Percentiles rank a stretch among this genome's conserved stretches.
Evolutionary conservation across 2,329 filamentous ascomycete species (phyloP).

Genomic region (Hymenoscyphus fraxineus): DNA sequence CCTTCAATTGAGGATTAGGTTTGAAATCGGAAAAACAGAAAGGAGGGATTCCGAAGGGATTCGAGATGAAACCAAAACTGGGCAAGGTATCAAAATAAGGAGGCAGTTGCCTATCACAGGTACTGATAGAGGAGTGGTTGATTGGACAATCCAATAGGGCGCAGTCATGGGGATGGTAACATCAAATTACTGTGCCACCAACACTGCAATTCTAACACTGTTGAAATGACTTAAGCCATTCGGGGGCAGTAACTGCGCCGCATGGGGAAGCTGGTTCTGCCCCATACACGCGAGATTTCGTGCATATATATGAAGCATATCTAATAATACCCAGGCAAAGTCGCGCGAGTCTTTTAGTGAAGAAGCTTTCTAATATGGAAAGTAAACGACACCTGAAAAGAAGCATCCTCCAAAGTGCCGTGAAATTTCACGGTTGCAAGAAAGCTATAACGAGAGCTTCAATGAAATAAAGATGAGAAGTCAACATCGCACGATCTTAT

Average conservation of each 20-base stretch:
- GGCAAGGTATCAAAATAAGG: background rate
- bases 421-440: background rate
- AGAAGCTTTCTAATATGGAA: background rate
- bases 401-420: background rate
- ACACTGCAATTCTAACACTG: background rate
- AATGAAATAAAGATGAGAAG: background rate
- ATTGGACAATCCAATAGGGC: background rate
- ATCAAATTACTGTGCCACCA: background rate
- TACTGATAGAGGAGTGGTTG: background rate
- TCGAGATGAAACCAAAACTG: background rate
- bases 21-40: background rate
- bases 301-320: background rate
- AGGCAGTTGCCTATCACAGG: background rate
- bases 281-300: background rate
- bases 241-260: background rate
- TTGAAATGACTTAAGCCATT: background rate
- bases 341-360: background rate
- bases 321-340: background rate
- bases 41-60: background rate
- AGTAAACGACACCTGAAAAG: background rate
- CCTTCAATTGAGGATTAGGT: background rate
- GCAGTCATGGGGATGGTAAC: background rate
- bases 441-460: background rate
- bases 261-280: background rate
- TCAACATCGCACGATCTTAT: background rate